A percentile compares a stretch with the other conserved stretches of the same genome.
These are phyloP conservation scores for Peronospora farinosa DNA, from an alignment of 352 stramenopile species.

Conservation along the genomic window DNA sequence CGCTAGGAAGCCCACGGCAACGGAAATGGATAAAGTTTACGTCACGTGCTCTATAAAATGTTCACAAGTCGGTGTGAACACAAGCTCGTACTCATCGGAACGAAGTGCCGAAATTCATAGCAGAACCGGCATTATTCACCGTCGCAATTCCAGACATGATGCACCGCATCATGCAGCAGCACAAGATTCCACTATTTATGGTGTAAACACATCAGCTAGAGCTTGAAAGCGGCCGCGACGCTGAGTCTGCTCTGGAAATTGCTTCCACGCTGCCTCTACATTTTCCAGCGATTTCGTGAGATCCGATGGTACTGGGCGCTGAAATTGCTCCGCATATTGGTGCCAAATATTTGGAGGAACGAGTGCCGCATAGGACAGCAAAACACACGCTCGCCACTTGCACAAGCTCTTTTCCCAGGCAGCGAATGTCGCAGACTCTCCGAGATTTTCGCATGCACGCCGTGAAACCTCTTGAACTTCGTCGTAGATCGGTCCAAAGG, in stretches of 20 bases:
- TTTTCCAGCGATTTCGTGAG: slow-evolving; percentile 28
- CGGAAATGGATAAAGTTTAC: no score
- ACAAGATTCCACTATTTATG: slow-evolving; percentile 4
- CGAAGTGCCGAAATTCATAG: neutral
- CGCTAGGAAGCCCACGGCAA: no score
- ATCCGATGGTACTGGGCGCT: slow-evolving; percentile 42
- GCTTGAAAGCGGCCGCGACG: slow-evolving; percentile 55
- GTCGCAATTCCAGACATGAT: neutral
- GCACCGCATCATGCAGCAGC: neutral
- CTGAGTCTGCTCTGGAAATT: slow-evolving; percentile 43
- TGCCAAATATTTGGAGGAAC: slow-evolving; percentile 61
- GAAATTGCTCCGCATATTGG: slow-evolving; percentile 54
- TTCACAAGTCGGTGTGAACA: no score
- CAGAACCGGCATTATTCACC: slow-evolving; percentile 10
- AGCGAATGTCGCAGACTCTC: slow-evolving; percentile 28
- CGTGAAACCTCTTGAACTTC: slow-evolving; percentile 56
- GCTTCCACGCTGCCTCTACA: slow-evolving; percentile 40
- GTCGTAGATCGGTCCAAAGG: slow-evolving; percentile 55
- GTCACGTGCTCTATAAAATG: no score
- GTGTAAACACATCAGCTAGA: slow-evolving; percentile 29
- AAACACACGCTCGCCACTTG: slow-evolving; percentile 55
- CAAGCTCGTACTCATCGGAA: neutral
- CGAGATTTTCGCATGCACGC: slow-evolving; percentile 33
- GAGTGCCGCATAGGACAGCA: slow-evolving; percentile 64
- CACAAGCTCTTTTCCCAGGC: slow-evolving; percentile 47